phyloP scores from a whole-genome alignment of 345 rosid species.

The Populus tremula region DNA sequence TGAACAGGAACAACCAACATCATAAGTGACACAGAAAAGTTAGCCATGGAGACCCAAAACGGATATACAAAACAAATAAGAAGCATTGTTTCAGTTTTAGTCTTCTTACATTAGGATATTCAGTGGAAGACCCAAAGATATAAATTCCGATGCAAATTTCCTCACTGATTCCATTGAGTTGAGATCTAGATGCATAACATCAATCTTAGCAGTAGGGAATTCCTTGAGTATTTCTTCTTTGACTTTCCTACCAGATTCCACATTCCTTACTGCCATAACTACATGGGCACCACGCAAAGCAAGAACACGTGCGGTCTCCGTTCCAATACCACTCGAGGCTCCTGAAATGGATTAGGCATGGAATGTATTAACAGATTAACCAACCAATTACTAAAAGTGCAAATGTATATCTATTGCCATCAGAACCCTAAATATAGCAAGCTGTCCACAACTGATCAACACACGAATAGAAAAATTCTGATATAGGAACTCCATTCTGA shows the following conservation, averaged over 20 bases:
- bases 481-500: background rate
- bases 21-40: background rate
- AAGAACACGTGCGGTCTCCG: conserved; percentile 40
- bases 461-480: background rate
- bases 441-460: background rate
- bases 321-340: conserved; percentile 43
- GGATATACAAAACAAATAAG: background rate
- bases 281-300: conserved; percentile 28
- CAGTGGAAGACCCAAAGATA: conserved; percentile 31
- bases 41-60: background rate
- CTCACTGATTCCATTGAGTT: conserved; percentile 39
- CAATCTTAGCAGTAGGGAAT: conserved; percentile 25
- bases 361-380: background rate
- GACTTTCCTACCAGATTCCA: conserved; percentile 30
- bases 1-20: background rate
- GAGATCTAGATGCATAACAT: conserved; percentile 41
- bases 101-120: conserved; percentile 42
- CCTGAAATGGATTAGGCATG: conserved; percentile 19
- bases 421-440: background rate
- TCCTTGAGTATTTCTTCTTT: conserved; percentile 34
- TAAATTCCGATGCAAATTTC: conserved; percentile 35
- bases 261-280: conserved; percentile 34
- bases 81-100: background rate
- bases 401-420: background rate
- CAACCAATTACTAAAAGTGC: background rate